Percentiles rank a stretch among this genome's conserved stretches.
Conservation (phyloP, 2,329 filamentous ascomycete genomes). For the Ustulina deusta region DNA sequence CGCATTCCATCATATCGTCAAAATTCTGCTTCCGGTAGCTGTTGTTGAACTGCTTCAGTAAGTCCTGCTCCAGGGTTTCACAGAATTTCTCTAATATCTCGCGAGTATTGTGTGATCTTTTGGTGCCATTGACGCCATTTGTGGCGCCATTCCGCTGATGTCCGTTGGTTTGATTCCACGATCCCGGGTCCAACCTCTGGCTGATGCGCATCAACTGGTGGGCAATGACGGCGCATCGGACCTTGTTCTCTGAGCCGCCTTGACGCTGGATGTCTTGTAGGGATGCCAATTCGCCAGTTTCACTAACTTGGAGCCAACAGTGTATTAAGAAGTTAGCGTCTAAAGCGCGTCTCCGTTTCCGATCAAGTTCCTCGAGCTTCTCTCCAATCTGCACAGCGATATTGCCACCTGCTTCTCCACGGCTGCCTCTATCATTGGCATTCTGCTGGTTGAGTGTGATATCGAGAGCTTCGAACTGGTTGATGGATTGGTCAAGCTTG, state of each 20-base stretch:
- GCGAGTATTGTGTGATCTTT: constrained; percentile 74
- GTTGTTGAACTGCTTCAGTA: constrained; percentile 96
- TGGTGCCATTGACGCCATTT: constrained; percentile 60
- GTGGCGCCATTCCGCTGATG: constrained; percentile 61
- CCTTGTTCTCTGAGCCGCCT: constrained; percentile 89
- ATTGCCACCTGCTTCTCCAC: constrained; percentile 77
- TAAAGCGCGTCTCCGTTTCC: constrained; percentile 87
- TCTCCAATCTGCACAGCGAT: constrained; percentile 95
- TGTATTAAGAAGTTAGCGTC: constrained; percentile 96
- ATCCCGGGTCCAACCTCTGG: constrained; percentile 83
- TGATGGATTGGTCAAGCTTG: constrained; percentile 92
- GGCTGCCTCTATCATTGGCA: constrained; percentile 58
- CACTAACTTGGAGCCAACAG: constrained; percentile 96
- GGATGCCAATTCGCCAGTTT: constrained; percentile 86
- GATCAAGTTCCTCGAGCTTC: constrained; percentile 91
- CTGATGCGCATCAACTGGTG: constrained; percentile 95
- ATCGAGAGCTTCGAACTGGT: constrained; percentile 91
- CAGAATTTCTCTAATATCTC: constrained; percentile 97
- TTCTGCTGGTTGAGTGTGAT: constrained; percentile 77
- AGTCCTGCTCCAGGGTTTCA: constrained; percentile 93
- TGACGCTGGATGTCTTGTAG: constrained; percentile 89
- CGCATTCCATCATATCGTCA: constrained; percentile 97
- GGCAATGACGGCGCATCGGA: constrained; percentile 92
- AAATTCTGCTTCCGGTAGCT: constrained; percentile 96
- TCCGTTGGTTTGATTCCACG: constrained; percentile 75